Conservation (phyloP, 495 filamentous ascomycete species). For the Bombardia bombarda region DNA sequence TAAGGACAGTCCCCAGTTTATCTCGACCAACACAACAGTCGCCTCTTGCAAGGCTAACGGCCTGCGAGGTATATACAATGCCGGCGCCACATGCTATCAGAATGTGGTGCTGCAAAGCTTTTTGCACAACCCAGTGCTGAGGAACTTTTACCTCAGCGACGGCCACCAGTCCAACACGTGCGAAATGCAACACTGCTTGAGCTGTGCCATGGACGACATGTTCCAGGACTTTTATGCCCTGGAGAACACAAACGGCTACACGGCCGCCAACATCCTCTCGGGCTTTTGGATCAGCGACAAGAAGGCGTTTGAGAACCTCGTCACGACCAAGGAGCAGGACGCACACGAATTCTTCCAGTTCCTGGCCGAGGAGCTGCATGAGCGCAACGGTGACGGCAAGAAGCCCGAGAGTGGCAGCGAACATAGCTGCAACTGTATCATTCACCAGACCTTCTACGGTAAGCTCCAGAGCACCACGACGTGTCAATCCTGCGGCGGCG, state of each 20-base stretch:
- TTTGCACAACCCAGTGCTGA: slow-evolving; percentile 78
- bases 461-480: slow-evolving; percentile 81
- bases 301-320: slow-evolving; percentile 57
- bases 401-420: slow-evolving; percentile 48
- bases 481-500: slow-evolving; percentile 71
- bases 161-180: slow-evolving; percentile 71
- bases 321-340: slow-evolving; percentile 89
- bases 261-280: slow-evolving; percentile 70
- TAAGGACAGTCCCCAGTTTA: slow-evolving; percentile 52
- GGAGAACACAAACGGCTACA: slow-evolving; percentile 77
- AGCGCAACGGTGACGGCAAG: slow-evolving; percentile 52
- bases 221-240: slow-evolving; percentile 81
- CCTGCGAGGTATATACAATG: slow-evolving; percentile 85
- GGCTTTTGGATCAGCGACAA: slow-evolving; percentile 69
- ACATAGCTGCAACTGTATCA: slow-evolving; percentile 71
- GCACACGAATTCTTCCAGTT: slow-evolving; percentile 95
- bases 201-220: slow-evolving; percentile 83
- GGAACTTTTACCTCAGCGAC: slow-evolving; percentile 79
- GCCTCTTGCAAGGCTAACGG: slow-evolving; percentile 64
- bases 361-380: slow-evolving; percentile 76
- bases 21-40: slow-evolving; percentile 50
- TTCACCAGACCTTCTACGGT: slow-evolving; percentile 83
- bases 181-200: slow-evolving; percentile 59
- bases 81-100: slow-evolving; percentile 90
- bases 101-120: slow-evolving; percentile 83